Base-by-base conservation (phyloP, 768 basidiomycete species). In the Favolaschia claudopus region DNA sequence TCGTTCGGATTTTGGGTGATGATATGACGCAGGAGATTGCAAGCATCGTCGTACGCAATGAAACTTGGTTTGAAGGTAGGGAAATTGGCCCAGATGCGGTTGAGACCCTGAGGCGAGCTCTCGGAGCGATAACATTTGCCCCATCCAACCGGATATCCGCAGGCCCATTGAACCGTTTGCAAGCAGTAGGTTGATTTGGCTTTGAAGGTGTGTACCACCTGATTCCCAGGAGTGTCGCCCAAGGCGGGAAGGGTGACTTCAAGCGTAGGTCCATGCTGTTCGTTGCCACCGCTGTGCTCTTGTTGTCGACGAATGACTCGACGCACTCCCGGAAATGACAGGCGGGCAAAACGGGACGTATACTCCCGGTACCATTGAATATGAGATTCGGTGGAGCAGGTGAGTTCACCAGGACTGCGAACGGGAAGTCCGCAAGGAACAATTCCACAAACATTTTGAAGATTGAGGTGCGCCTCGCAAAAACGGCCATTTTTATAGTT, bases 401-500 rank as follows among this genome's bases (percentile, higher is more conserved):
- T 53, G 7, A 53, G 51, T 1, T 39, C 39, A 0, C 20, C 51
- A 2, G 39, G 39, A 24, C 5, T 13, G 17, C 27, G 31, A 3
- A 43, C 19, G 1, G 29, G 31, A 2, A 28, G 39, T 9, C 51
- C 51, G 29, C 40, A 53, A 7, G 43, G 39, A 31, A 68, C 20
- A 22, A 53, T 43, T 1, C 51, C 32, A 7, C 51, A 53, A 0
- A 25, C 6, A 19, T 33, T 43, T 1, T 50, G 32, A 10, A 50
- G n/a, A 52, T 73, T 13, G 2, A 53, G 17, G 10, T 53, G 72
- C 0, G 37, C 60, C 9, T 40, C 31, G 40, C 73, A 75, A 58
- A 75, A 75, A 7, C 69, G 60, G 1, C 71, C 73, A 52, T 71
- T 59, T 42, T 68, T 67, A 55, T 69, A 75, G 44, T 75, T 73